Conservation (phyloP, 208 protist genomes). For the Crithidia thermophila region DNA sequence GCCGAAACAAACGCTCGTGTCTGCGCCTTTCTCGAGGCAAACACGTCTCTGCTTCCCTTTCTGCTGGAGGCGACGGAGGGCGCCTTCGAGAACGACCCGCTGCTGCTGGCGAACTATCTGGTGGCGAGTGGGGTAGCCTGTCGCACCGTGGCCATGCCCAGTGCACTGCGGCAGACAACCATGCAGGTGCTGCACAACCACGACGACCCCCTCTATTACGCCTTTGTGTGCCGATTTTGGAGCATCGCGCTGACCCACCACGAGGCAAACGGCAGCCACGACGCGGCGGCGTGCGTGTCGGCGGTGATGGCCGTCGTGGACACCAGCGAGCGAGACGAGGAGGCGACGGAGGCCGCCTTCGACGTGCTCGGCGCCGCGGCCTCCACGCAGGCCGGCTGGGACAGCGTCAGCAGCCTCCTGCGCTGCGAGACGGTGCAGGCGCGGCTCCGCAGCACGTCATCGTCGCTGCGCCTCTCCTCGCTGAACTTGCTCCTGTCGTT, state of each 20-base stretch:
- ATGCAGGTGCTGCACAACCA: constrained; percentile 28
- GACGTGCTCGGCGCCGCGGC: constrained; percentile 52
- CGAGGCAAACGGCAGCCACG: constrained; percentile 50
- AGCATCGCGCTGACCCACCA: constrained; percentile 46
- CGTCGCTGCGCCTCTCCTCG: constrained; percentile 26
- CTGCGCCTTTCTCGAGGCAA: constrained; percentile 35
- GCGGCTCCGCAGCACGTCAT: constrained; percentile 31
- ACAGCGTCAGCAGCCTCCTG: constrained; percentile 24
- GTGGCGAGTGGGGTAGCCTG: constrained; percentile 58
- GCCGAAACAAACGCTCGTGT: constrained; percentile 42
- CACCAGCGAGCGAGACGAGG: constrained; percentile 11
- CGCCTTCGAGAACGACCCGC: constrained; percentile 66
- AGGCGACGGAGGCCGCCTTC: constrained; percentile 45
- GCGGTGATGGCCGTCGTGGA: constrained; percentile 21
- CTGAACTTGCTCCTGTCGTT: constrained; percentile 47
- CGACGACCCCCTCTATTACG: constrained; percentile 44
- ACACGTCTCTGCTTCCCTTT: constrained; percentile 56
- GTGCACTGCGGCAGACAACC: constrained; percentile 35
- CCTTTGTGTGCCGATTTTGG: constrained; percentile 70
- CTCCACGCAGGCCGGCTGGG: constrained; percentile 59
- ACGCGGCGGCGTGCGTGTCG: constrained; percentile 49
- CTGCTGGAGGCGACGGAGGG: constrained; percentile 43
- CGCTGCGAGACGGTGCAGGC: constrained; percentile 30
- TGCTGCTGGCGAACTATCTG: constrained; percentile 84
- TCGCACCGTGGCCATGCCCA: constrained; percentile 39